These are phyloP conservation scores for Saturnispora zaruensis DNA, from an alignment of 805 yeast genomes.

Conservation along the genomic window DNA sequence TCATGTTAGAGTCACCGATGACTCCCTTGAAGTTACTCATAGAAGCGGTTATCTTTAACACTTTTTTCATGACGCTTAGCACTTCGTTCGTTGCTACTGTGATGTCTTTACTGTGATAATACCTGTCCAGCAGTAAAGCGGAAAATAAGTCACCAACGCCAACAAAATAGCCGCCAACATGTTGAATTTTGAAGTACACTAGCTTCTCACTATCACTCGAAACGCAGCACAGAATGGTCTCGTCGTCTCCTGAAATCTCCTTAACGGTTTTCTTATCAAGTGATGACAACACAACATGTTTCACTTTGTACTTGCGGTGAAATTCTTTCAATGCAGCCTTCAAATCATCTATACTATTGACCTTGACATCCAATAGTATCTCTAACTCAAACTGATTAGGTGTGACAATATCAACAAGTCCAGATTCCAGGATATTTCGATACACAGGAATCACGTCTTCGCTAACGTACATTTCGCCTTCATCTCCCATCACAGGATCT, in stretches of 20 bases:
- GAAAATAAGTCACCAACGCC: slow-evolving; percentile 94
- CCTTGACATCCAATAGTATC: slow-evolving; percentile 38
- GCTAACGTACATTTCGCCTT: slow-evolving; percentile 59
- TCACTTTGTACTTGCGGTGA: slow-evolving; percentile 41
- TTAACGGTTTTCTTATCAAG: slow-evolving; percentile 23
- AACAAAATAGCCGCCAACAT: slow-evolving; percentile 74
- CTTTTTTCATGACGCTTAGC: slow-evolving; percentile 45
- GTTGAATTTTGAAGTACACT: slow-evolving; percentile 42
- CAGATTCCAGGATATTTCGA: slow-evolving; percentile 34
- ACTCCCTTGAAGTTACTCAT: slow-evolving; percentile 34
- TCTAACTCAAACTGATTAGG: slow-evolving; percentile 92
- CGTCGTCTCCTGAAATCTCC: slow-evolving; percentile 12
- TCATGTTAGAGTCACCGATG: slow-evolving; percentile 57
- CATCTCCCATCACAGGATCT: slow-evolving; percentile 81
- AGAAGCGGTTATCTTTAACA: slow-evolving; percentile 39
- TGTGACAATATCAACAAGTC: slow-evolving; percentile 61
- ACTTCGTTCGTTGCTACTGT: slow-evolving; percentile 43
- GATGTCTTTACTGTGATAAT: slow-evolving; percentile 28
- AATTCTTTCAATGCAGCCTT: slow-evolving; percentile 38
- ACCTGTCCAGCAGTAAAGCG: slow-evolving; percentile 62
- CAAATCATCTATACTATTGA: slow-evolving; percentile 34
- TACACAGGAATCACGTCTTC: slow-evolving; percentile 52
- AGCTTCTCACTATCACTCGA: slow-evolving; percentile 27
- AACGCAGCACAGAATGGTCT: slow-evolving; percentile 36
- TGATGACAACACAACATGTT: slow-evolving; percentile 63